Evolutionary conservation across 257 asterid species (phyloP).

Genomic region (Hygrophila difformis): DNA sequence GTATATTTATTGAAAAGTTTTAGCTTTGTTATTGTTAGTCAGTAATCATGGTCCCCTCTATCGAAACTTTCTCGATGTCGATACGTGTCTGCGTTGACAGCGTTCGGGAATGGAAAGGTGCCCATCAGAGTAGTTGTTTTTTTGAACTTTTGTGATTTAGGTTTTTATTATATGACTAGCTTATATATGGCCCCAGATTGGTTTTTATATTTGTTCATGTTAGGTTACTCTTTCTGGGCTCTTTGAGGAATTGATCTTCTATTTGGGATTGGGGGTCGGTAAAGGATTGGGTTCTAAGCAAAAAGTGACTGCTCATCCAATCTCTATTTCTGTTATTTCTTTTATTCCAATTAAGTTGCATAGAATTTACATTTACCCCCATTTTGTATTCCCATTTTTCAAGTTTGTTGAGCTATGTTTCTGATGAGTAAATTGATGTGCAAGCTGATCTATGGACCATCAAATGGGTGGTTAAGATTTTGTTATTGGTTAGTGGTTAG

Average conservation of each 20-base stretch:
- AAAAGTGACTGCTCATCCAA: constrained; percentile 23
- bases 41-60: too few relatives aligned
- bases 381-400: background rate
- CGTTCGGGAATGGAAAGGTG: constrained; percentile 36
- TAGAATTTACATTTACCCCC: too few relatives aligned
- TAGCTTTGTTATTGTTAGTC: too few relatives aligned
- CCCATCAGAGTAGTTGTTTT: constrained; percentile 35
- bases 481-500: constrained; percentile 12
- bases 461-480: constrained; percentile 1
- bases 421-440: too few relatives aligned
- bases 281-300: constrained; percentile 33
- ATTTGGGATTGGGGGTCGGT: constrained; percentile 23
- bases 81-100: too few relatives aligned
- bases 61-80: too few relatives aligned
- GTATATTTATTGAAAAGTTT: too few relatives aligned
- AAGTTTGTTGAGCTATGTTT: too few relatives aligned
- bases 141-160: constrained; percentile 14
- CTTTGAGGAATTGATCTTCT: constrained; percentile 11
- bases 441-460: background rate
- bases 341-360: too few relatives aligned
- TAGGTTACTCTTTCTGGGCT: constrained; percentile 16
- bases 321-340: constrained; percentile 2
- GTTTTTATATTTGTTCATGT: constrained; percentile 16
- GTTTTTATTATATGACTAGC: constrained; percentile 7
- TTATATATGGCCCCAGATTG: too few relatives aligned